phyloP scores from a whole-genome alignment of 306 rosid species.

The Purshia tridentata region DNA sequence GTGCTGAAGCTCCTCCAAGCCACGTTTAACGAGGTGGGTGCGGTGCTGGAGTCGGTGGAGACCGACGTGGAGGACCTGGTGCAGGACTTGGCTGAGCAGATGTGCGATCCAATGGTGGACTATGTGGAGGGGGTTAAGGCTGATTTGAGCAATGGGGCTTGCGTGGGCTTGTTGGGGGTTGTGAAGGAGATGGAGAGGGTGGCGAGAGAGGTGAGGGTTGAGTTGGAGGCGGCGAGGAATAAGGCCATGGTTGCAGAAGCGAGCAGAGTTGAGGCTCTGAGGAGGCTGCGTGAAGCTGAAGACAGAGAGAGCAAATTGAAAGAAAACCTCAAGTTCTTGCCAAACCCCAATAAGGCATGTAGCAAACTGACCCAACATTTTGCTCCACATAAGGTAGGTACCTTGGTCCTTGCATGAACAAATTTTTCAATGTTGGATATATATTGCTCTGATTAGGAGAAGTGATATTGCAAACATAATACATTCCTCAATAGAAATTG shows the following conservation, averaged over 20 bases:
- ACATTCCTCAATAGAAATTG: neutral
- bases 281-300: conserved; percentile 18
- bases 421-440: neutral
- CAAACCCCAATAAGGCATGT: neutral
- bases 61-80: conserved; percentile 11
- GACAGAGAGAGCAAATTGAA: conserved; percentile 10
- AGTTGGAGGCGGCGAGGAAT: conserved; percentile 16
- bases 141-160: conserved; percentile 11
- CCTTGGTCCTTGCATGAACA: neutral
- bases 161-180: neutral
- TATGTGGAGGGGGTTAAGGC: conserved; percentile 15
- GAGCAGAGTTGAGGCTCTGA: conserved; percentile 10
- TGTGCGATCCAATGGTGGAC: conserved; percentile 17
- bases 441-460: neutral
- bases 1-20: neutral
- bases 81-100: conserved; percentile 3
- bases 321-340: conserved; percentile 10
- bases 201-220: neutral
- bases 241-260: conserved; percentile 10
- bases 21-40: neutral
- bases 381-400: conserved; percentile 1
- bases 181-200: conserved; percentile 14
- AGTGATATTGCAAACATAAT: neutral
- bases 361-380: neutral
- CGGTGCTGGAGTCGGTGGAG: conserved; percentile 15